A percentile compares a stretch with the other conserved stretches of the same genome.
phyloP scores from a whole-genome alignment of 2,329 filamentous ascomycete species.

The Apiospora arundinis region DNA sequence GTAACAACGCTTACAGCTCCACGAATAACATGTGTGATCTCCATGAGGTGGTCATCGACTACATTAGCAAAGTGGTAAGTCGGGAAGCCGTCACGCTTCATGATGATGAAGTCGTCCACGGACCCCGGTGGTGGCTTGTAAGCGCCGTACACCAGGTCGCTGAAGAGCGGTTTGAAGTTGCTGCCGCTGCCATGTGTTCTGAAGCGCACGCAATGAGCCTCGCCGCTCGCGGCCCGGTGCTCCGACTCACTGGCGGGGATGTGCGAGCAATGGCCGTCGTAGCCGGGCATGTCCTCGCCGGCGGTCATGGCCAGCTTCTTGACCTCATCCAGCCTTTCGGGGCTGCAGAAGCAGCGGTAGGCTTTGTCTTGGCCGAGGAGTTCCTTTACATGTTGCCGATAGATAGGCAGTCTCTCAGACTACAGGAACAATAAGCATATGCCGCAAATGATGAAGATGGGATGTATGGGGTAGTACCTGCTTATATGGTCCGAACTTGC shows the following conservation, averaged over 20 bases:
- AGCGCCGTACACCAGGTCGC: constrained; percentile 80
- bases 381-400: constrained; percentile 71
- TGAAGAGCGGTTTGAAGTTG: constrained; percentile 66
- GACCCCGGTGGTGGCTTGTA: constrained; percentile 59
- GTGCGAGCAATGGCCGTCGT: constrained; percentile 72
- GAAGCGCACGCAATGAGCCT: constrained; percentile 80
- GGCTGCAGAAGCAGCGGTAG: constrained; percentile 91
- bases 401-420: constrained; percentile 80
- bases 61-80: constrained; percentile 99
- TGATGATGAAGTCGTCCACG: constrained; percentile 83
- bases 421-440: constrained; percentile 41
- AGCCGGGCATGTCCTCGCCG: constrained; percentile 48
- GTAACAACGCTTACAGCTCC: constrained; percentile 69
- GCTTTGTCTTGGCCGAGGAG: constrained; percentile 76
- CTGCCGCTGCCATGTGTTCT: constrained; percentile 47
- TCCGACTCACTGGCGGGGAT: constrained; percentile 72
- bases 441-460: neutral
- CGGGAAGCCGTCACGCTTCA: constrained; percentile 90
- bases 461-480: constrained; percentile 59
- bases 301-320: constrained; percentile 66
- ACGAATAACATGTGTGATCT: constrained; percentile 93
- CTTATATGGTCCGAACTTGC: constrained; percentile 83
- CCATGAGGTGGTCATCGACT: constrained; percentile 93
- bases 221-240: constrained; percentile 70
- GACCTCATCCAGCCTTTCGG: constrained; percentile 71